phyloP scores from a whole-genome alignment of 2,329 filamentous ascomycete species.

The Pseudonectria buxi region DNA sequence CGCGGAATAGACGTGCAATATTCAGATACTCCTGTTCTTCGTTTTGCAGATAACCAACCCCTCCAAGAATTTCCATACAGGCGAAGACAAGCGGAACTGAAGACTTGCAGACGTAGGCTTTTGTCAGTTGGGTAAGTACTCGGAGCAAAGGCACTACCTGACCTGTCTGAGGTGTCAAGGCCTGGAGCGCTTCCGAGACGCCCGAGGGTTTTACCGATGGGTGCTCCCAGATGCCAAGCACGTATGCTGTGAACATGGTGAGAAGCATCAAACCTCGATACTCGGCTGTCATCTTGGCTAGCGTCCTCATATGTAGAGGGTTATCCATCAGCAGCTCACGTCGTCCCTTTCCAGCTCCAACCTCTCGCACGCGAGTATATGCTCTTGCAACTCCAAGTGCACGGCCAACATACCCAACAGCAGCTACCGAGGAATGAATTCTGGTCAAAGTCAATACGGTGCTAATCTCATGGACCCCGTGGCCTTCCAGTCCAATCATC shows the following conservation, averaged over 20 bases:
- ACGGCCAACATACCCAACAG: constrained; percentile 47
- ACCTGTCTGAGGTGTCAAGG: constrained; percentile 27
- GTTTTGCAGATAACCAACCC: constrained; percentile 61
- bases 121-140: constrained; percentile 52
- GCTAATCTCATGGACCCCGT: constrained; percentile 61
- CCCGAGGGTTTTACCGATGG: constrained; percentile 9
- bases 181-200: constrained; percentile 15
- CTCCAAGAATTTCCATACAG: constrained; percentile 59
- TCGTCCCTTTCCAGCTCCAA: constrained; percentile 37
- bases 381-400: constrained; percentile 51
- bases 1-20: constrained; percentile 58
- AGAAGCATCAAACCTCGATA: constrained; percentile 53
- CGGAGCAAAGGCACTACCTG: constrained; percentile 42
- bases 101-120: constrained; percentile 49
- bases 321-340: constrained; percentile 44
- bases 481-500: constrained; percentile 59
- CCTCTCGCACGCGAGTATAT: constrained; percentile 50
- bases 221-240: constrained; percentile 50
- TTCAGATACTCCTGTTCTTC: constrained; percentile 58
- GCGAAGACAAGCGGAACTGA: constrained; percentile 44
- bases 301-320: constrained; percentile 50
- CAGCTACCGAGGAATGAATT: constrained; percentile 48
- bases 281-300: constrained; percentile 48
- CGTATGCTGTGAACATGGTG: constrained; percentile 43
- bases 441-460: constrained; percentile 63